Evolutionary conservation across 192 early-diverging fungal genomes (phyloP).

Genomic region (Backusella circina): DNA sequence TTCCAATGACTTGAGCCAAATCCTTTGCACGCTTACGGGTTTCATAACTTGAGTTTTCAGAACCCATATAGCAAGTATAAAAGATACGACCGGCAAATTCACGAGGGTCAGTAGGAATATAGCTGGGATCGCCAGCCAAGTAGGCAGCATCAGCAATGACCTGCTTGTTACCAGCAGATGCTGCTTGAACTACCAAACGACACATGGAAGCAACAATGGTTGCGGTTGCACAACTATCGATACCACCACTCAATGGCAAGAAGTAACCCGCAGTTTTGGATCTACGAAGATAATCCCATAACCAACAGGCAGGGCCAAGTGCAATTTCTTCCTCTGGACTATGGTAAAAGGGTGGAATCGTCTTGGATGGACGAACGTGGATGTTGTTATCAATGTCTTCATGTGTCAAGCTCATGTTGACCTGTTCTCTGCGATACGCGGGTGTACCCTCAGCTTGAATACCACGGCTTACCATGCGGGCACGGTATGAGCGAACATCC

Average conservation of each 20-base stretch:
- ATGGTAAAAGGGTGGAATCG: conserved; percentile 53
- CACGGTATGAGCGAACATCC: conserved; percentile 80
- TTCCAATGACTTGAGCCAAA: conserved; percentile 80
- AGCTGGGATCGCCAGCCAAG: conserved; percentile 55
- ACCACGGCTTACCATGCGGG: conserved; percentile 64
- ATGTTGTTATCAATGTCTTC: conserved; percentile 35
- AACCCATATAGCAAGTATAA: conserved; percentile 96
- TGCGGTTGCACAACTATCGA: conserved; percentile 91
- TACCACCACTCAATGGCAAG: conserved; percentile 94
- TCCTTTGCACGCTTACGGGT: conserved; percentile 78
- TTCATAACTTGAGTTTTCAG: conserved; percentile 83
- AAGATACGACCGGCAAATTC: conserved; percentile 87
- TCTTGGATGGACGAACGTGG: conserved; percentile 45
- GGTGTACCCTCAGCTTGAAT: conserved; percentile 67
- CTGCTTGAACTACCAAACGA: conserved; percentile 68
- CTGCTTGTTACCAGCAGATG: conserved; percentile 57
- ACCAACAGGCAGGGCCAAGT: conserved; percentile 96
- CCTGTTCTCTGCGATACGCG: conserved; percentile 67
- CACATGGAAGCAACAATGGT: conserved; percentile 93
- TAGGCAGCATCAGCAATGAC: conserved; percentile 73
- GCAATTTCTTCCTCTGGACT: conserved; percentile 89
- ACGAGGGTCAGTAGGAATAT: conserved; percentile 70
- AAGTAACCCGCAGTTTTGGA: conserved; percentile 91
- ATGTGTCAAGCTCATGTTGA: conserved; percentile 51
- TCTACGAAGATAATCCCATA: conserved; percentile 98